Conservation (phyloP, 306 rosid species). For the Castanea sativa region DNA sequence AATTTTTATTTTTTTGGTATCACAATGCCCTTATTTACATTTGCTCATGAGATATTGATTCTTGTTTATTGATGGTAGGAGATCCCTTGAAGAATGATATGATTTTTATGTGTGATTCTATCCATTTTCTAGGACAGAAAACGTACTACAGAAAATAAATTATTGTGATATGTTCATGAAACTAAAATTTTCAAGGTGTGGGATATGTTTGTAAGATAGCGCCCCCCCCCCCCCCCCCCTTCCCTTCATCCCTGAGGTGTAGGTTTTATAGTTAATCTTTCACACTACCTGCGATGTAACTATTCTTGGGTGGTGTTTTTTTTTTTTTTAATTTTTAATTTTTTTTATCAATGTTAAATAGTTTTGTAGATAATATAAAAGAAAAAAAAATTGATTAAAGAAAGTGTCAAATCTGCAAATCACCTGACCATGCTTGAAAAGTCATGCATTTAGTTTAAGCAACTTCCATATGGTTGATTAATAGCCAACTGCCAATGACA, state of each 20-base stretch:
- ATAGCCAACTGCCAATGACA: too few relatives aligned
- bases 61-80: background rate
- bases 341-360: background rate
- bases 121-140: background rate
- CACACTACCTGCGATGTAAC: background rate
- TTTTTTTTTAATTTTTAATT: too few relatives aligned
- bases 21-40: constrained; percentile 12
- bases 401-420: background rate
- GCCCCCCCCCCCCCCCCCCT: background rate
- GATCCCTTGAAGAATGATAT: background rate
- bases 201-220: background rate
- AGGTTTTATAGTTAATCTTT: background rate
- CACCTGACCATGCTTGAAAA: background rate
- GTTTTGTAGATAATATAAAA: background rate
- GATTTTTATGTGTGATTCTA: background rate
- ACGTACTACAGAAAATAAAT: background rate
- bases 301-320: background rate
- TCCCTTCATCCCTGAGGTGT: background rate
- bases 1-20: constrained; percentile 24
- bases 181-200: background rate
- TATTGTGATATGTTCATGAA: background rate
- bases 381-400: background rate
- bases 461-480: background rate
- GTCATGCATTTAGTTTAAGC: background rate
- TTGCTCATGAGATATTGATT: constrained; percentile 1